A percentile compares a stretch with the other conserved stretches of the same genome.
Evolutionary conservation across 495 filamentous ascomycete genomes (phyloP).

Genomic region (Glutinoglossum americanum): DNA sequence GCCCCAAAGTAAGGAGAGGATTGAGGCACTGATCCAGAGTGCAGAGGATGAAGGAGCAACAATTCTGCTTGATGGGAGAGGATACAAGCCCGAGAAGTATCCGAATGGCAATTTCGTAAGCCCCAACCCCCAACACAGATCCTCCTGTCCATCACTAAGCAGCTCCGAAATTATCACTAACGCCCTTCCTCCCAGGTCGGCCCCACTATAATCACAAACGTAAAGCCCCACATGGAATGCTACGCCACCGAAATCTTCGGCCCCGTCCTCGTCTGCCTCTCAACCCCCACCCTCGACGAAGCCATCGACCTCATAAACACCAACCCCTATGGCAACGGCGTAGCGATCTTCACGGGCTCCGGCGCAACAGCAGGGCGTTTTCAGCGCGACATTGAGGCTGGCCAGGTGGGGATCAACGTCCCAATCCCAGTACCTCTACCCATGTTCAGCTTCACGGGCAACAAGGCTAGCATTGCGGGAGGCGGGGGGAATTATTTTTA

Average conservation of each 20-base stretch:
- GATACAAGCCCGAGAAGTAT: conserved; percentile 75
- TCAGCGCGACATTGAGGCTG: conserved; percentile 40
- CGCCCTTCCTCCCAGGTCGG: conserved; percentile 32
- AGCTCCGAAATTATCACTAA: too few species aligned
- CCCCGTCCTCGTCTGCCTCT: conserved; percentile 72
- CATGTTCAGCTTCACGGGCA: conserved; percentile 96
- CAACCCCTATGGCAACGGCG: conserved; percentile 52
- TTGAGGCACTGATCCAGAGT: conserved; percentile 69
- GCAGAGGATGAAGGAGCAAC: conserved; percentile 88
- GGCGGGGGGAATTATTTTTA: conserved; percentile 92
- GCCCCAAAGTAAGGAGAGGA: conserved; percentile 75
- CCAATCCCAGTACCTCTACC: conserved; percentile 58
- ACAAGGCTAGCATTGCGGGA: conserved; percentile 89
- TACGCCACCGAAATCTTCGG: conserved; percentile 97
- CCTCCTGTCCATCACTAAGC: too few species aligned
- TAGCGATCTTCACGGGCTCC: conserved; percentile 43
- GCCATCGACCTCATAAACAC: conserved; percentile 42
- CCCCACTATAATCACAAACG: conserved; percentile 86
- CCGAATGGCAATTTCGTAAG: conserved; percentile 87
- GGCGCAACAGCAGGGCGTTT: conserved; percentile 39
- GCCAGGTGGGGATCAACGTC: conserved; percentile 41
- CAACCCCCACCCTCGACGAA: conserved; percentile 66
- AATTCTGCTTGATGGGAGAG: conserved; percentile 82
- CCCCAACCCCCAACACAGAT: not conserved
- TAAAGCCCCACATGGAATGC: conserved; percentile 79